Percentiles rank a stretch among this genome's conserved stretches.
These are phyloP conservation scores for Rehmannia glutinosa DNA, from an alignment of 257 asterid genomes.

Conservation along the genomic window DNA sequence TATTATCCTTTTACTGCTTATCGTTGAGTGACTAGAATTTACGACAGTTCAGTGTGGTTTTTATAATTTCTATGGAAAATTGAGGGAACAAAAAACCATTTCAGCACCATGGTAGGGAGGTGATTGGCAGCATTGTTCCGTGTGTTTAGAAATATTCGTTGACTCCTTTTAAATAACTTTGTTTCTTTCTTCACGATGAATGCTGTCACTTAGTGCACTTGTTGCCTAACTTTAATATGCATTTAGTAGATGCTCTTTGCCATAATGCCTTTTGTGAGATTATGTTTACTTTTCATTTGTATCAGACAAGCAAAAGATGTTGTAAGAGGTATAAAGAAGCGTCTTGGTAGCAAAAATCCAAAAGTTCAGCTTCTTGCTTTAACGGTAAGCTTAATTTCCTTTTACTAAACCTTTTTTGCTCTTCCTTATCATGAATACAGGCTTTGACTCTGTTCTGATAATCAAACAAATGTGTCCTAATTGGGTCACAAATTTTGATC, in stretches of 20 bases:
- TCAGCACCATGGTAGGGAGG: background rate
- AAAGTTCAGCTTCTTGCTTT: constrained; percentile 97
- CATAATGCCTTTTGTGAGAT: constrained; percentile 9
- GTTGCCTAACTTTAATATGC: background rate
- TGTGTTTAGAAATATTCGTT: background rate
- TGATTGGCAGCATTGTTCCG: background rate
- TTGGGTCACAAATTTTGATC: background rate
- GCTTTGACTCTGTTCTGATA: background rate
- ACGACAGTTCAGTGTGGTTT: background rate
- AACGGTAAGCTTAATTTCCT: constrained; percentile 59
- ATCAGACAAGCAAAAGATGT: constrained; percentile 95
- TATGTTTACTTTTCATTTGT: constrained; percentile 16
- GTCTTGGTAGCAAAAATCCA: constrained; percentile 83
- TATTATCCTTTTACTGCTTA: background rate
- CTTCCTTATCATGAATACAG: background rate
- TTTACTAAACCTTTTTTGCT: background rate
- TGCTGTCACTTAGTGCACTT: background rate
- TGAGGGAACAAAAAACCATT: background rate
- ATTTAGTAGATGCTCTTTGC: background rate
- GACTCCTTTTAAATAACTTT: background rate
- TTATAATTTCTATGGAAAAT: too few species aligned
- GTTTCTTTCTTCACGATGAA: background rate
- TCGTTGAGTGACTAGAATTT: background rate
- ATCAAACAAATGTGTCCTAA: background rate
- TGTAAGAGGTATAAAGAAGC: constrained; percentile 84